These are phyloP conservation scores for Chlorella ohadii DNA, from an alignment of 139 green algal species.

Conservation along the genomic window DNA sequence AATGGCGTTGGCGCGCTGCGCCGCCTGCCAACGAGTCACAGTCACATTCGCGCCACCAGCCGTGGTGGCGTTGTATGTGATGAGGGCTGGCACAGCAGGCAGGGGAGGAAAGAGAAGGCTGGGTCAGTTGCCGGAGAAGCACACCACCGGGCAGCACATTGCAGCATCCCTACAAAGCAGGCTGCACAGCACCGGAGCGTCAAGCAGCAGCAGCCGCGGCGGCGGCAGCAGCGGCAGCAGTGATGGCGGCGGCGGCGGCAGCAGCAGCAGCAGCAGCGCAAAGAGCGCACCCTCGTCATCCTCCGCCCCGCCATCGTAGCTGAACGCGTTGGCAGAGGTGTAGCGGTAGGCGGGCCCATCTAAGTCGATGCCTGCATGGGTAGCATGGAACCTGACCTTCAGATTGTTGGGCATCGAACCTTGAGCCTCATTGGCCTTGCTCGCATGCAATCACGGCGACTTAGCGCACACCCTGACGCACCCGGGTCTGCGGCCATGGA, in stretches of 20 bases:
- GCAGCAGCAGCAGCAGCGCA: no score
- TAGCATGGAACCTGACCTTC: no score
- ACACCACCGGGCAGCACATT: no score
- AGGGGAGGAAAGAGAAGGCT: not conserved
- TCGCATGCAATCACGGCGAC: no score
- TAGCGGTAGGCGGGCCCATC: conserved; percentile 50
- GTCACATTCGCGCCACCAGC: conserved; percentile 5
- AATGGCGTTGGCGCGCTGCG: not conserved
- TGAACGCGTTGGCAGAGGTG: conserved; percentile 15
- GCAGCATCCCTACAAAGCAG: no score
- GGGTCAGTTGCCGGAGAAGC: no score
- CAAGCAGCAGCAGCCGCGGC: not conserved
- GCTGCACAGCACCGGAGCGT: no score
- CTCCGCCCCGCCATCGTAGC: conserved; percentile 10
- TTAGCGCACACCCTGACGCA: not conserved
- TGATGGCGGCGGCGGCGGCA: no score
- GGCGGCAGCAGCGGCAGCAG: not conserved
- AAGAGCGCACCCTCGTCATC: conserved; percentile 10
- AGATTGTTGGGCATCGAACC: no score
- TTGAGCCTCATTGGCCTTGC: no score
- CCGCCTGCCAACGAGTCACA: not conserved
- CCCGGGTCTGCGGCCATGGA: conserved; percentile 58
- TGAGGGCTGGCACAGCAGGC: not conserved
- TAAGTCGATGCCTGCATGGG: conserved; percentile 38
- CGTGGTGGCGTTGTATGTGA: conserved; percentile 20